A percentile compares a stretch with the other conserved stretches of the same genome.
These are phyloP conservation scores for Penicillium crystallinum DNA, from an alignment of 495 filamentous ascomycete species.

Conservation along the genomic window DNA sequence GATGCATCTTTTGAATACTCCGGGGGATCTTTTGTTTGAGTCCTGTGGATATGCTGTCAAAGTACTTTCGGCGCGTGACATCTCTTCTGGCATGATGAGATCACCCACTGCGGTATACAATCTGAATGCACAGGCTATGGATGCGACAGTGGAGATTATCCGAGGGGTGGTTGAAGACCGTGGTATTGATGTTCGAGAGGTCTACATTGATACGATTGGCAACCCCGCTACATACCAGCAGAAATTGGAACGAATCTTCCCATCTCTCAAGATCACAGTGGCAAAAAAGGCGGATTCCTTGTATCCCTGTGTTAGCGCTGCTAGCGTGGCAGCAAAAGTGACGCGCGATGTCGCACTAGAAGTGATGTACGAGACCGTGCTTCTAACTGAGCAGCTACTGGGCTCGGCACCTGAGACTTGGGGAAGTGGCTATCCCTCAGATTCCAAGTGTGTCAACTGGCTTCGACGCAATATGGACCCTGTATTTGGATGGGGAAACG, in stretches of 20 bases:
- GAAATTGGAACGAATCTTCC: conserved; percentile 79
- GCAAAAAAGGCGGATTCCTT: conserved; percentile 93
- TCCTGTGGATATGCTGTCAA: conserved; percentile 79
- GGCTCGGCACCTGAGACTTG: conserved; percentile 46
- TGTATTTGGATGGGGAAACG: conserved; percentile 89
- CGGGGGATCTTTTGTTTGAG: conserved; percentile 54
- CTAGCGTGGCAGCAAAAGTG: conserved; percentile 92
- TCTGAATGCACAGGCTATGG: conserved; percentile 95
- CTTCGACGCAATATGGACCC: conserved; percentile 81
- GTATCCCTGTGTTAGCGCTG: conserved; percentile 90
- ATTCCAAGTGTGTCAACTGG: conserved; percentile 76
- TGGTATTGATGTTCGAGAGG: conserved; percentile 76
- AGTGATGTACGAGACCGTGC: conserved; percentile 56
- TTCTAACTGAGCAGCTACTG: conserved; percentile 12
- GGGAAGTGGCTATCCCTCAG: conserved; percentile 92
- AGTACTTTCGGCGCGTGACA: conserved; percentile 78
- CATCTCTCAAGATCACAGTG: conserved; percentile 73
- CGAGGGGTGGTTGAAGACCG: conserved; percentile 59
- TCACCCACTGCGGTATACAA: conserved; percentile 66
- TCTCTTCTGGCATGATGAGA: conserved; percentile 72
- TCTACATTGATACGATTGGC: conserved; percentile 95
- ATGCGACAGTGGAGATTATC: conserved; percentile 87
- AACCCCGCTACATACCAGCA: conserved; percentile 75
- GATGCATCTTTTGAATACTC: conserved; percentile 69
- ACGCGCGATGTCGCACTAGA: conserved; percentile 87